Conservation (phyloP, 2,329 filamentous ascomycete genomes). For the Thielaviopsis punctulata region DNA sequence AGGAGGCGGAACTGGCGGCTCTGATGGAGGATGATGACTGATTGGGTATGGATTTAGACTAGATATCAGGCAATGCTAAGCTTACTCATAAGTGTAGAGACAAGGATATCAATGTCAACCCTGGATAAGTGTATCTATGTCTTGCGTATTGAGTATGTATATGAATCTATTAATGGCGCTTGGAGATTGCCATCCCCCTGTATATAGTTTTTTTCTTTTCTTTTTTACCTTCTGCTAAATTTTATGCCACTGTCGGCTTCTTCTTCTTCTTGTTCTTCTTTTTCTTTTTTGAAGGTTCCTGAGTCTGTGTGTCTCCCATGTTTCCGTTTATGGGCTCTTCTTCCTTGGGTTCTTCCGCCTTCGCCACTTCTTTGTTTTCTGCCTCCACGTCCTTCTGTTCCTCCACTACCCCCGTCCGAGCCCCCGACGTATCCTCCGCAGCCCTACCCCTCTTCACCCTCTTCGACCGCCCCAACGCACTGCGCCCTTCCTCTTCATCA, state of each 20-base stretch:
- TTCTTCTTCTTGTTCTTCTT: conserved; percentile 9
- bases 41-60: no score
- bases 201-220: neutral
- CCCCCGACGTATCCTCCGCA: neutral
- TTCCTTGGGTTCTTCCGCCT: neutral
- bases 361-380: neutral
- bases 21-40: conserved; percentile 51
- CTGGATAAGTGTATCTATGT: no score
- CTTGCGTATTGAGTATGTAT: neutral
- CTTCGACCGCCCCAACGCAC: conserved; percentile 8
- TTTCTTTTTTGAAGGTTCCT: neutral
- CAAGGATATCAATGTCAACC: neutral
- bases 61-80: no score
- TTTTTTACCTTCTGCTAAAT: no score
- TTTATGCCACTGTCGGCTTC: neutral
- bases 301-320: neutral
- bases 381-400: no score
- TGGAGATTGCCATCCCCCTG: neutral
- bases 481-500: conserved; percentile 10
- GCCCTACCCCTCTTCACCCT: neutral
- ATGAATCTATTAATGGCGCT: neutral
- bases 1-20: conserved; percentile 82
- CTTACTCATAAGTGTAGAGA: neutral
- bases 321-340: neutral
- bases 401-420: neutral